Base-by-base conservation (phyloP, 1,139 yeast genomes). In the Fermentozyma sake region DNA sequence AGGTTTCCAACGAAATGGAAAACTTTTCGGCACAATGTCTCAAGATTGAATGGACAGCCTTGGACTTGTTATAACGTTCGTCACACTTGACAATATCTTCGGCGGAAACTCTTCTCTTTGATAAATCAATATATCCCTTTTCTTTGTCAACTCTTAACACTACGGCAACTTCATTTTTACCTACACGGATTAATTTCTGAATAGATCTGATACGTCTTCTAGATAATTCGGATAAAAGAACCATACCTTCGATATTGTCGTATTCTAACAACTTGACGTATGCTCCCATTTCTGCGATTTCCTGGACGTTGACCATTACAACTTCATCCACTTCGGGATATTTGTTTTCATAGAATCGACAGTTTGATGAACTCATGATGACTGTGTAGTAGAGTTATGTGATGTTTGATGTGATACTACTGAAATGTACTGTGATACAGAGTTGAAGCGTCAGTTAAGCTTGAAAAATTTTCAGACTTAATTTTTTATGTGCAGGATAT, bases 181-280 rank as follows among this genome's bases (percentile, higher is more conserved):
- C 99, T 38, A 91, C 97, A 68, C 96, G 84, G 59, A 91, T 89
- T 58, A 87, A 77, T 58, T 91, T 93, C 63, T 91, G 99, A 53
- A 91, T 91, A 32, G 96, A 86, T 62, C 99, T 78, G 52, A 91
- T 91, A 69, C 99, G 94, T 74, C 98, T 85, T 75, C 98, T 85
- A 20, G 97, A 87, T 47, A 91, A 75, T 65, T 91, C 99, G 22
- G 96, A 84, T 50, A 91, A 75, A 46, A 91, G 72, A 37, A 91
- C 95, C 99, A 91, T 91, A 51, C 98, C 99, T 65, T 91, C 98
- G 51, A 91, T 89, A 58, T 89, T 93, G 65, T 91, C 97, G 57
- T 93, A 91, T 62, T 91, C 99, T 43, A 91, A 73, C 43, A 91
- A 73, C 59, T 87, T 89, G 42, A 91, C 99, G 55, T 87, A 87